Conservation (phyloP, 306 rosid species). For the Vigna trinervia region DNA sequence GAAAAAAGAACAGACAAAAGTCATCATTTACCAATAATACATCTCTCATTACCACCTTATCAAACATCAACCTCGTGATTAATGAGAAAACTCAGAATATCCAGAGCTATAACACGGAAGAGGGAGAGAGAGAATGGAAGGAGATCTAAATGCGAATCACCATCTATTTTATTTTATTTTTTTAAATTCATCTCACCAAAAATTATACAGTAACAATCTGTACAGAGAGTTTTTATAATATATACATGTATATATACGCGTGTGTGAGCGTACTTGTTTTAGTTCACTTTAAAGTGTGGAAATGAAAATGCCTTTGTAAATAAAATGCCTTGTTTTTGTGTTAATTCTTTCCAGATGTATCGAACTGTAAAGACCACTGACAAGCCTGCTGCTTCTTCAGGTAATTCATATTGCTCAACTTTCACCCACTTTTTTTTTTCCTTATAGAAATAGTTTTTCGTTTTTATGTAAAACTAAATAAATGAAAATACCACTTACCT, state of each 20-base stretch:
- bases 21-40: constrained; percentile 81
- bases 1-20: constrained; percentile 53
- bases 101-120: constrained; percentile 19
- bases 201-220: too few species aligned
- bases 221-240: too few species aligned
- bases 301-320: constrained; percentile 15
- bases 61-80: constrained; percentile 80
- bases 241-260: too few species aligned
- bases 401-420: constrained; percentile 75
- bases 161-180: background rate
- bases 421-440: constrained; percentile 13
- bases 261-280: background rate
- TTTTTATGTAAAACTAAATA: background rate
- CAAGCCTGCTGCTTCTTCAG: constrained; percentile 94
- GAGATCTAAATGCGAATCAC: constrained; percentile 37
- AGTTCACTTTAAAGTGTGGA: constrained; percentile 23
- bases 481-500: constrained; percentile 37
- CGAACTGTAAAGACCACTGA: constrained; percentile 96
- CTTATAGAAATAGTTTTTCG: background rate
- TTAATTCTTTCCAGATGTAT: constrained; percentile 73
- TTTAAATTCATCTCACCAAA: background rate
- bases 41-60: constrained; percentile 52
- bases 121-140: constrained; percentile 17
- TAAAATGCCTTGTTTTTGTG: constrained; percentile 30
- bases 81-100: constrained; percentile 54